A percentile compares a stretch with the other conserved stretches of the same genome.
Evolutionary conservation across 225 moss, liverwort and hornwort genomes (phyloP).

Genomic region (Physcomitrellopsis africana): DNA sequence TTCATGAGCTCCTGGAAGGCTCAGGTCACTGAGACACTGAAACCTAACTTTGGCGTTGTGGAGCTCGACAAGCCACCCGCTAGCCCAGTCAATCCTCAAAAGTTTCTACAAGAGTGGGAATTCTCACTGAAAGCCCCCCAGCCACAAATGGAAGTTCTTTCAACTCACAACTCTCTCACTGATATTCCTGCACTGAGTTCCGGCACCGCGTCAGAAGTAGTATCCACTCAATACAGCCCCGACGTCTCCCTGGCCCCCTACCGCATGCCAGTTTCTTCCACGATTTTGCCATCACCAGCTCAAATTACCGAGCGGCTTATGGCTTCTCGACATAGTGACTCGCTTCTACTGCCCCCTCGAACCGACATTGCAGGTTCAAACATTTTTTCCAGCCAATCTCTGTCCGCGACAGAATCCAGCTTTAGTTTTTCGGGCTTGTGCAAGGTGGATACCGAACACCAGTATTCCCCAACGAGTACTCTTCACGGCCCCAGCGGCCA

Average conservation of each 20-base stretch:
- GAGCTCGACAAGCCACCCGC: background rate
- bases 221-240: background rate
- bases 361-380: background rate
- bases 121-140: background rate
- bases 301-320: background rate
- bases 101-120: constrained; percentile 27
- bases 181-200: background rate
- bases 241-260: background rate
- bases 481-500: background rate
- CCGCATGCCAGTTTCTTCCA: background rate
- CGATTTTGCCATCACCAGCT: background rate
- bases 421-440: background rate
- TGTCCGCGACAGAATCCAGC: constrained; percentile 1
- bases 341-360: background rate
- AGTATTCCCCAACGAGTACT: constrained; percentile 1
- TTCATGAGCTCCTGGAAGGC: constrained; percentile 46
- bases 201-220: background rate
- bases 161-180: background rate
- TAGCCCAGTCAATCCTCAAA: constrained; percentile 3
- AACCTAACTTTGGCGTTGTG: constrained; percentile 22
- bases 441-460: background rate
- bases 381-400: background rate
- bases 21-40: constrained; percentile 23
- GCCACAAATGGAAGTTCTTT: background rate
- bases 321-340: background rate